Evolutionary conservation across 345 rosid genomes (phyloP), one percentile per base, ranked within the genome.

Genomic region (Excoecaria agallocha): DNA sequence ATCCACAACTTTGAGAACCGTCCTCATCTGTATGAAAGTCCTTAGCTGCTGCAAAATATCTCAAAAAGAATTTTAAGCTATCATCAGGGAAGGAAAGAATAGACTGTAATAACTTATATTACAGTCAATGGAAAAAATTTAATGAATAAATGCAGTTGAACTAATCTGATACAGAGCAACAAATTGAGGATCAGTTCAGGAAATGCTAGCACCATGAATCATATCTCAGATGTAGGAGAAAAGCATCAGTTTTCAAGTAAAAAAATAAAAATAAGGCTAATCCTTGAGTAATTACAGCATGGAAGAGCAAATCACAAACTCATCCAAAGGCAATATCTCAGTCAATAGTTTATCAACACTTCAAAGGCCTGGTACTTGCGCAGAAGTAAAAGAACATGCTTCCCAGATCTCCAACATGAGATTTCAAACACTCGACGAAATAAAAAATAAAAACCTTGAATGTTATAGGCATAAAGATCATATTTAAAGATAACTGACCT

Each of bases 11-110:
- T 96, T 88, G 43, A 91, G 92, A 68, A 91, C 88, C 0, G 90
- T 93, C 68, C 98, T 88, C 92, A 93, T 96, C 82, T 96, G 98
- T 67, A 89, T 89, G 65, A 96, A 93, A 63, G 92, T 91, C 84
- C 98, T 90, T 63, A 71, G 74, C 54, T 90, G 90, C 89, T 87
- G 86, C 74, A 78, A 72, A 75, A 76, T 12, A 6, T 43, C 4
- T 38, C 20, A 67, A 6, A 45, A 16, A 19, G 46, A 58, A 0
- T 39, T n/a, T 24, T 15, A 46, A 20, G 55, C 30, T 37, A 3
- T 20, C 25, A 39, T 8, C 41, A 39, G 50, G 39, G 71, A 54
- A n/a, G 24, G 43, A 70, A 8, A 60, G 16, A 39, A 57, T 20
- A 57, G n/a, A 48, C 19, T 16, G 20, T 24, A 8, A 15, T 24